Evolutionary conservation across 306 rosid genomes (phyloP).

Genomic region (Alnus rubra): DNA sequence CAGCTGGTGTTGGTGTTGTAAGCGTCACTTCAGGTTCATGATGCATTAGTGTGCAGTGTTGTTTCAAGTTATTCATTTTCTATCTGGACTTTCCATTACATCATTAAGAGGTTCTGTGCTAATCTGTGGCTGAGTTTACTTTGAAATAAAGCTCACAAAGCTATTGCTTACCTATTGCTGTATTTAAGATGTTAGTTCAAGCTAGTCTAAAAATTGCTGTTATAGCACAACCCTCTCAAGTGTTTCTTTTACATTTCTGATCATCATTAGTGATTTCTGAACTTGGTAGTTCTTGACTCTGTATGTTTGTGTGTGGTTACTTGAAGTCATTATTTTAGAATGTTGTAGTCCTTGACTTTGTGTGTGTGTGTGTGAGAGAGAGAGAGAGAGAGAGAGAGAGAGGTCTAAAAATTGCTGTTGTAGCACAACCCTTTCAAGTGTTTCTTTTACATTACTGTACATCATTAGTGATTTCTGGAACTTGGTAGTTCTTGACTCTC

Average conservation of each 20-base stretch:
- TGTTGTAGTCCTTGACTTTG: not conserved
- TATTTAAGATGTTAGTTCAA: conserved; percentile 17
- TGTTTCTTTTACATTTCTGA: not conserved
- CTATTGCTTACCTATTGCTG: conserved; percentile 18
- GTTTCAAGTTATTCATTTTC: conserved; percentile 15
- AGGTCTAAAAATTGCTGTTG: conserved; percentile 11
- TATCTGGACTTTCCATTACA: conserved; percentile 14
- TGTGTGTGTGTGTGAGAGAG: not conserved
- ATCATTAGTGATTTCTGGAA: not conserved
- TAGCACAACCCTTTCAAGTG: not conserved
- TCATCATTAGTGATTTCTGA: not conserved
- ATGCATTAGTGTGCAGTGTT: conserved; percentile 19
- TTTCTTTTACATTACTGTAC: not conserved
- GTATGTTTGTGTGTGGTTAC: not conserved
- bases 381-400: too few species aligned
- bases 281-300: not conserved
- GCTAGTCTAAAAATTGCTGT: conserved; percentile 24
- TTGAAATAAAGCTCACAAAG: conserved; percentile 45
- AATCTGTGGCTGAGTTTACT: conserved; percentile 5
- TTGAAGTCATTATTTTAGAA: not conserved
- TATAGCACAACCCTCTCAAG: not conserved
- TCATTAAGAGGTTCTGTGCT: conserved; percentile 10
- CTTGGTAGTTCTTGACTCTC: not conserved
- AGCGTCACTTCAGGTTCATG: conserved; percentile 15
- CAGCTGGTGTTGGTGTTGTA: conserved; percentile 13